Evolutionary conservation across 1,284 basidiomycete genomes (phyloP).

Genomic region (Leccinum huronense): DNA sequence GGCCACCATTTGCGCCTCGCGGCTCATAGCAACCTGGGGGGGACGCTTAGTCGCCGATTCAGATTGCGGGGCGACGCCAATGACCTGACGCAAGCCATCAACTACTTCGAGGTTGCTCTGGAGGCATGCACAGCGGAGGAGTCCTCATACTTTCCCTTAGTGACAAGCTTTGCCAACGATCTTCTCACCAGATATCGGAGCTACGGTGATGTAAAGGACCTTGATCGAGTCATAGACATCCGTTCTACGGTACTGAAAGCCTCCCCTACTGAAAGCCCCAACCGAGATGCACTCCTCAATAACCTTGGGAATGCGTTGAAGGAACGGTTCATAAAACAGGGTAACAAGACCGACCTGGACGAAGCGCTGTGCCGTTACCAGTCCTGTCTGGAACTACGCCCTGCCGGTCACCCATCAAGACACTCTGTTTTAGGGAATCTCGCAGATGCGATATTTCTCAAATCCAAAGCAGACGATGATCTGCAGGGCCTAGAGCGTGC

Average conservation of each 20-base stretch:
- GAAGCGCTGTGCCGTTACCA: slow-evolving; percentile 19
- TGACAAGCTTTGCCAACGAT: slow-evolving; percentile 20
- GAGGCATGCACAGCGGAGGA: slow-evolving; percentile 16
- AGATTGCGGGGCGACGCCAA: slow-evolving; percentile 13
- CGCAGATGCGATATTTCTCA: slow-evolving; percentile 16
- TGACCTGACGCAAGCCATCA: slow-evolving; percentile 24
- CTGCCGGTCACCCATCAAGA: slow-evolving; percentile 25
- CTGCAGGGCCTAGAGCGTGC: slow-evolving; percentile 24
- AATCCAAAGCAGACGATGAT: slow-evolving; percentile 21
- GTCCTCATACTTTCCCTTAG: slow-evolving; percentile 16
- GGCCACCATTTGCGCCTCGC: slow-evolving; percentile 13
- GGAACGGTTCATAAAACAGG: slow-evolving; percentile 19
- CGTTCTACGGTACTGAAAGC: slow-evolving; percentile 14
- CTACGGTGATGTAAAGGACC: slow-evolving; percentile 24
- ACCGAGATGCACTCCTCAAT: slow-evolving; percentile 27
- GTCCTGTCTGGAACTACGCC: slow-evolving; percentile 25
- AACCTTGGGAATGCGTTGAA: slow-evolving; percentile 23
- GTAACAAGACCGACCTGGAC: slow-evolving; percentile 24
- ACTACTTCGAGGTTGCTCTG: slow-evolving; percentile 17
- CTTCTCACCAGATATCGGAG: slow-evolving; percentile 23
- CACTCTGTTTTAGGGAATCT: slow-evolving; percentile 21
- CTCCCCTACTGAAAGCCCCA: slow-evolving; percentile 7
- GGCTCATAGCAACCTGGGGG: slow-evolving; percentile 15
- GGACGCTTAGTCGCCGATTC: slow-evolving; percentile 22
- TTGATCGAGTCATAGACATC: slow-evolving; percentile 21